Conservation (phyloP, 495 filamentous ascomycete genomes). For the Glarea lozoyensis region DNA sequence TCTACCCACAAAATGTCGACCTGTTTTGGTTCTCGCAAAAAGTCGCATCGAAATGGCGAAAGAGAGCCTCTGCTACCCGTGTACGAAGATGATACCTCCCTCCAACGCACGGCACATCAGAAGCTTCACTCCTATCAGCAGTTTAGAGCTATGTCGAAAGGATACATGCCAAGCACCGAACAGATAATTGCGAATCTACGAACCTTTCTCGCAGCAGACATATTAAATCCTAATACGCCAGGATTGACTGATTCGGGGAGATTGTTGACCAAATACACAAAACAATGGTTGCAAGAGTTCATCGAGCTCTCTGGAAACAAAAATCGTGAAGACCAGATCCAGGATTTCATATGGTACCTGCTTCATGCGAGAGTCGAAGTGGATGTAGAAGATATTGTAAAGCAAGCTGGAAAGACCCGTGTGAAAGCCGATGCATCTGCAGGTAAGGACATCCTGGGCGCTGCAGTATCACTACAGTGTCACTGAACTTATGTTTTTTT, state of each 20-base stretch:
- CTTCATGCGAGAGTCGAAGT: conserved; percentile 60
- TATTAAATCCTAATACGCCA: conserved; percentile 68
- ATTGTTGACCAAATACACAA: conserved; percentile 59
- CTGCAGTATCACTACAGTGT: neutral
- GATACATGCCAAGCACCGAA: conserved; percentile 88
- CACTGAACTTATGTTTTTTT: neutral
- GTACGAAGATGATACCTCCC: conserved; percentile 72
- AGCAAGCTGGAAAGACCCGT: conserved; percentile 53
- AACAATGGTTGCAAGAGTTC: conserved; percentile 62
- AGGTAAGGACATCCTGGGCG: conserved; percentile 37
- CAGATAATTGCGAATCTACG: conserved; percentile 76
- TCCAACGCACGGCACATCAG: conserved; percentile 68
- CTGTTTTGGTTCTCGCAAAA: conserved; percentile 30
- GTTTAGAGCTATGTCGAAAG: conserved; percentile 71
- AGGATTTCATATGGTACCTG: conserved; percentile 86
- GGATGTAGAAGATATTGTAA: conserved; percentile 51
- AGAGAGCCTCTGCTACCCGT: conserved; percentile 73
- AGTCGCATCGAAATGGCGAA: conserved; percentile 31
- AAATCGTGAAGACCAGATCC: conserved; percentile 76
- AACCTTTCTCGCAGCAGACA: conserved; percentile 64
- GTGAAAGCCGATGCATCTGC: conserved; percentile 70
- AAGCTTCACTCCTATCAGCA: conserved; percentile 93
- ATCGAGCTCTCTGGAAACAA: conserved; percentile 73
- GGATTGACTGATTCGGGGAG: conserved; percentile 71
- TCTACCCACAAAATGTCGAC: conserved; percentile 24